phyloP scores from a whole-genome alignment of 73 alveolate species.

The Uronychia setigera region DNA sequence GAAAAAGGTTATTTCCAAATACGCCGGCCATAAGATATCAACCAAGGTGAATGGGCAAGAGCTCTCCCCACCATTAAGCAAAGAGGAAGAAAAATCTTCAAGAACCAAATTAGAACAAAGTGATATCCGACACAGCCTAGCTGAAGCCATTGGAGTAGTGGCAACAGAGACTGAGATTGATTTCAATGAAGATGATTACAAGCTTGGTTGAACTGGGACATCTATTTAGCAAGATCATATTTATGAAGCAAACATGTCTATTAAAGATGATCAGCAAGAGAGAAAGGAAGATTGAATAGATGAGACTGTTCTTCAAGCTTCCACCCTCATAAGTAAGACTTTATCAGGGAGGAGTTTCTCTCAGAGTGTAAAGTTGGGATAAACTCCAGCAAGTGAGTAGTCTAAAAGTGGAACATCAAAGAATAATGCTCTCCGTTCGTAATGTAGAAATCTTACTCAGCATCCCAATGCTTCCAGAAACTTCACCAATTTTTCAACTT shows the following conservation, averaged over 20 bases:
- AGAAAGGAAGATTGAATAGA: not conserved
- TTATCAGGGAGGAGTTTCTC: not conserved
- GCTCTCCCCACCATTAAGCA: too few relatives aligned
- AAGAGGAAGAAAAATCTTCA: too few relatives aligned
- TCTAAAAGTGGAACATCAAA: not conserved
- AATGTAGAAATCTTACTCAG: not conserved
- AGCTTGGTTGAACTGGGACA: too few relatives aligned
- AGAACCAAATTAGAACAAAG: too few relatives aligned
- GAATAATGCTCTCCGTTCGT: not conserved
- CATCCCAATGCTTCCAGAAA: not conserved
- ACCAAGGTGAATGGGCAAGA: too few relatives aligned
- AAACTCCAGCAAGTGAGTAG: not conserved
- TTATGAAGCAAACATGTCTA: too few relatives aligned
- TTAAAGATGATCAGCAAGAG: too few relatives aligned
- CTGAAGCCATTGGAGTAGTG: too few relatives aligned
- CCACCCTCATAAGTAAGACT: not conserved
- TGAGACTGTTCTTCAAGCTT: not conserved
- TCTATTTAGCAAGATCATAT: too few relatives aligned
- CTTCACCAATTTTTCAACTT: not conserved
- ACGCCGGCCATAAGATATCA: not conserved
- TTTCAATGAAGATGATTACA: too few relatives aligned
- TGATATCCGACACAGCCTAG: too few relatives aligned
- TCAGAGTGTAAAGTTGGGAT: not conserved
- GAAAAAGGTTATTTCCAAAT: not conserved
- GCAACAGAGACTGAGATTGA: too few relatives aligned